Percentiles rank a stretch among this genome's conserved stretches.
Conservation (phyloP, 2,329 filamentous ascomycete genomes). For the Penicillium aurantiogriseum region DNA sequence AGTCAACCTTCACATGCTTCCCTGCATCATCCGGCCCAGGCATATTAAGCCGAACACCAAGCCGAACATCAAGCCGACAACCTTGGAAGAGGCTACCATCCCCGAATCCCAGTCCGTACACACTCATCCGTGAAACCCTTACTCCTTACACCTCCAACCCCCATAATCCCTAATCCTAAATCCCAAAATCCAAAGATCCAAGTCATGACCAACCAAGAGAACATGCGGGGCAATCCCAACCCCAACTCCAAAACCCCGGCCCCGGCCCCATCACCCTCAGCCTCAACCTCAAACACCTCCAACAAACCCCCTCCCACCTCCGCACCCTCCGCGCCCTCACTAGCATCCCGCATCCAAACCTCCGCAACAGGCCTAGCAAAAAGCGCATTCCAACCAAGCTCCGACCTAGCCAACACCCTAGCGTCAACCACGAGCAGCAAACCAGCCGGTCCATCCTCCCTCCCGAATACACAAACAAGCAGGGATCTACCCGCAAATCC, state of each 20-base stretch:
- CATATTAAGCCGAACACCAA: slow-evolving; percentile 2
- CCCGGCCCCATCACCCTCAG: not conserved
- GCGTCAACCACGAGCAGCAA: slow-evolving; percentile 19
- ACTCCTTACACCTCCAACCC: not conserved
- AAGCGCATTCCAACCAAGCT: slow-evolving; percentile 25
- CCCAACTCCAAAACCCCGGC: not conserved
- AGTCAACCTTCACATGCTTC: slow-evolving; percentile 5
- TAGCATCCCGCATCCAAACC: slow-evolving; percentile 30
- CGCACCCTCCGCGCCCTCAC: slow-evolving; percentile 21
- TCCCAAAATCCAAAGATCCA: not conserved
- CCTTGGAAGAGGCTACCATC: not conserved
- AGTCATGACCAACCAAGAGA: slow-evolving; percentile 3
- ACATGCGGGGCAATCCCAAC: slow-evolving; percentile 8
- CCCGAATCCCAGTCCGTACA: too few species aligned
- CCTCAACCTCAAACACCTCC: not conserved
- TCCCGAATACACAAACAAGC: not conserved
- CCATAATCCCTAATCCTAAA: not conserved
- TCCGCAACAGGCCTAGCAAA: slow-evolving; percentile 38
- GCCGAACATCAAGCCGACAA: not conserved
- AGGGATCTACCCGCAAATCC: not conserved
- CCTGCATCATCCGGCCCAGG: not conserved
- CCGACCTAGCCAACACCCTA: slow-evolving; percentile 21
- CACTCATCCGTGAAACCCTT: too few species aligned
- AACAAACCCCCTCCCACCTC: not conserved
- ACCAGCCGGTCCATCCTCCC: not conserved